Conservation (phyloP, 257 asterid genomes). For the Lantana camara region DNA sequence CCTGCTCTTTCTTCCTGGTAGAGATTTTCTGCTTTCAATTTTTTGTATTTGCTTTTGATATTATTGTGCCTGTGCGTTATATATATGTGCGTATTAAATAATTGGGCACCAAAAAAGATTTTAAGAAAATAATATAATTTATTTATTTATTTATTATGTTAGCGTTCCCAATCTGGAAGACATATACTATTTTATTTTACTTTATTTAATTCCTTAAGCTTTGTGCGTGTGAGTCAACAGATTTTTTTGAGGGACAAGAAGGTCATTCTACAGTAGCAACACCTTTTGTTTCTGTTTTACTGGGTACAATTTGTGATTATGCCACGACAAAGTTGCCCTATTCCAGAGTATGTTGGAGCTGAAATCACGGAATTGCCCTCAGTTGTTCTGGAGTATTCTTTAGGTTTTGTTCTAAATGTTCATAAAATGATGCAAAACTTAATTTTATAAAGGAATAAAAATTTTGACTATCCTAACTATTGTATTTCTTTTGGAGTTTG, state of each 20-base stretch:
- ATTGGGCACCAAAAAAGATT: too few relatives aligned
- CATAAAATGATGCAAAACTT: too few relatives aligned
- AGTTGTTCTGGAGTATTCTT: not conserved
- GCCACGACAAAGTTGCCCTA: not conserved
- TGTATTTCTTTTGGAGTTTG: too few relatives aligned
- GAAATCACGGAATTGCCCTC: not conserved
- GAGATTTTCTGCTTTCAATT: constrained; percentile 38
- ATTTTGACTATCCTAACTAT: too few relatives aligned
- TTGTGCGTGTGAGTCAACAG: not conserved
- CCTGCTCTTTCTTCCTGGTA: constrained; percentile 13
- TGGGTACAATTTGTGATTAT: too few relatives aligned
- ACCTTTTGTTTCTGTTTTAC: too few relatives aligned
- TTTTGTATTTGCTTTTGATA: not conserved
- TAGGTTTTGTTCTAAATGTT: too few relatives aligned
- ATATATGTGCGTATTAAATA: too few relatives aligned
- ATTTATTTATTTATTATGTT: not conserved
- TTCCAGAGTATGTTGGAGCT: too few relatives aligned
- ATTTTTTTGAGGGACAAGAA: constrained; percentile 13
- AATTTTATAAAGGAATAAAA: too few relatives aligned
- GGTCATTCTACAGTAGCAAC: constrained; percentile 17
- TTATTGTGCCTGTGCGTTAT: too few relatives aligned
- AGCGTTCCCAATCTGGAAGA: not conserved
- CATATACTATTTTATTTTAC: not conserved
- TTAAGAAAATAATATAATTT: too few relatives aligned
- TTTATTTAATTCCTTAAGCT: not conserved